Conservation (phyloP, 257 asterid species). For the Paraleonurus japonicus region DNA sequence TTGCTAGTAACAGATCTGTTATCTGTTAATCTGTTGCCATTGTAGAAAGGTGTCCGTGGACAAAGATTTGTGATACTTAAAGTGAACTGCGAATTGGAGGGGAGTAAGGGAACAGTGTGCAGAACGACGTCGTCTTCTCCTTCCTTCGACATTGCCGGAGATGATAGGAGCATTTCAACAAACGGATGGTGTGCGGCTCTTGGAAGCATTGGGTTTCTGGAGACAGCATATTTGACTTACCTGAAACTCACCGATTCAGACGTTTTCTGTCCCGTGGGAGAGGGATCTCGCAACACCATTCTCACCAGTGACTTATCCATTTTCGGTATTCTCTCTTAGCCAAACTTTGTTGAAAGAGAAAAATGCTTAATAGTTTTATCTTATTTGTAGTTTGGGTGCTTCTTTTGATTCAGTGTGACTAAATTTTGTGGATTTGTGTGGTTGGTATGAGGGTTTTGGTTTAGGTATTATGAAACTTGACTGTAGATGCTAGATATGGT, state of each 20-base stretch:
- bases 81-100: conserved; percentile 44
- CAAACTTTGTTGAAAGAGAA: background rate
- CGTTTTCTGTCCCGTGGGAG: conserved; percentile 71
- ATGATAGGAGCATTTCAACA: conserved; percentile 33
- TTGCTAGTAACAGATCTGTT: background rate
- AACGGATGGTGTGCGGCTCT: conserved; percentile 58
- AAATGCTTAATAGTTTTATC: background rate
- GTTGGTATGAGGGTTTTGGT: background rate
- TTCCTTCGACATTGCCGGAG: conserved; percentile 20
- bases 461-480: background rate
- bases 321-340: conserved; percentile 47
- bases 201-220: conserved; percentile 67
- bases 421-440: background rate
- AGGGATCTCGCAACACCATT: conserved; percentile 56
- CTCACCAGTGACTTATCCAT: conserved; percentile 75
- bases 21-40: conserved; percentile 8
- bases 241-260: conserved; percentile 63
- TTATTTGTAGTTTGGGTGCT: background rate
- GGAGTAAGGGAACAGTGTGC: conserved; percentile 27
- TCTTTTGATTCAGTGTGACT: background rate
- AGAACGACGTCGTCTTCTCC: conserved; percentile 25
- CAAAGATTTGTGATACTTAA: conserved; percentile 40
- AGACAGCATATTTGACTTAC: conserved; percentile 65
- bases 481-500: background rate
- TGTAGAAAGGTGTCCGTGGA: conserved; percentile 34